Conservation (phyloP, 148 eudicot genomes). For the Spergularia marina region DNA sequence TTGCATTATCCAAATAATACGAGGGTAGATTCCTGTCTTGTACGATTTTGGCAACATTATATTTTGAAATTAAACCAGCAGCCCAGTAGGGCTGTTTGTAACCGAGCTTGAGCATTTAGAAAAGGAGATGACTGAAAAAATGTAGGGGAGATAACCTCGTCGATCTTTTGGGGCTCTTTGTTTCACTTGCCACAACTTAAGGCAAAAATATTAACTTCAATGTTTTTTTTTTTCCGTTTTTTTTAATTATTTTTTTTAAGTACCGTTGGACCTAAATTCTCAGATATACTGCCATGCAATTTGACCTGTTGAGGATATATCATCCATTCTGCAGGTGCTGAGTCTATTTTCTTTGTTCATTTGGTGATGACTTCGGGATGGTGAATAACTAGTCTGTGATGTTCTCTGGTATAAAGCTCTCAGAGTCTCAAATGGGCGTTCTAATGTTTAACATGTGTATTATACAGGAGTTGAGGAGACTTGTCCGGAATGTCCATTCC, state of each 20-base stretch:
- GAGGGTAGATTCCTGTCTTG: neutral
- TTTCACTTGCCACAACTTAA: neutral
- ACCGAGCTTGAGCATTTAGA: neutral
- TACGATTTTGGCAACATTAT: neutral
- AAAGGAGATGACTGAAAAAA: neutral
- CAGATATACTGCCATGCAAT: no score
- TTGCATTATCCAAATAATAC: no score
- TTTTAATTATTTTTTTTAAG: no score
- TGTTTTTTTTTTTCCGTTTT: no score
- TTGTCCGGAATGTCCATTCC: conserved; percentile 57
- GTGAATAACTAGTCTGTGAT: neutral
- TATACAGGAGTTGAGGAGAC: conserved; percentile 62
- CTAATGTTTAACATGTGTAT: neutral
- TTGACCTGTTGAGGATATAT: no score
- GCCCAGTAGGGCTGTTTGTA: neutral
- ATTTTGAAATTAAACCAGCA: neutral
- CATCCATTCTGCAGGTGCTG: neutral
- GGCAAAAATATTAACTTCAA: neutral
- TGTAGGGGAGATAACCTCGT: neutral
- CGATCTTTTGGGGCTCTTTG: neutral
- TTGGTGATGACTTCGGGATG: neutral
- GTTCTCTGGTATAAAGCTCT: no score
- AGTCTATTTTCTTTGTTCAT: neutral
- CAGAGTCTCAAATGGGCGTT: neutral
- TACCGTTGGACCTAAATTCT: no score